Evolutionary conservation across 768 basidiomycete genomes (phyloP), one percentile per base, ranked within the genome.

Genomic region (Lactarius akahatsu): DNA sequence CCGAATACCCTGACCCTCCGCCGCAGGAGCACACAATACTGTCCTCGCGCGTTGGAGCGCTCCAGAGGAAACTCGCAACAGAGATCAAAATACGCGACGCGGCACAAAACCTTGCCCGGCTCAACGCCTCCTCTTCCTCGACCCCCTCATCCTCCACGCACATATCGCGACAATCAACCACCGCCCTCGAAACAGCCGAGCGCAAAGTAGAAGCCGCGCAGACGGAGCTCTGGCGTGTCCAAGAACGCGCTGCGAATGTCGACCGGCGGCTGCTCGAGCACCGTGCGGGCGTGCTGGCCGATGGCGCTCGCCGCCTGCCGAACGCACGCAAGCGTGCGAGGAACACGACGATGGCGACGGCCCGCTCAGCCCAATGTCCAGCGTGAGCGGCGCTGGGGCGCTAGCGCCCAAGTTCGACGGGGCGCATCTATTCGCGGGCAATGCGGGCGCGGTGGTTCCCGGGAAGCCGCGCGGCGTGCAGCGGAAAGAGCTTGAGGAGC

Each of bases 21-120:
- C 52, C 68, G 30, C 70, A 95, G 93, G 94, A 96, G 74, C 81
- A 93, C 68, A 83, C 87, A 74, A 76, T 86, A 54, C 83, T 95
- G 34, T 79, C 83, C 34, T 84, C 89, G 4, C 84, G 91, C 16
- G 78, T 88, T 13, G 82, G 79, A 41, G 88, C 89, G 28, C 81
- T 88, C 76, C 80, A 82, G 59, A 91, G 85, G 75, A 94, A 91
- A 73, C 82, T 96, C 62, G 79, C 83, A 2, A 82, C 92, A 40
- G 94, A 96, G 74, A 90, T 86, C 56, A 94, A 91, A 74, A 93
- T 96, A 38, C 91, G 94, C 28, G 92, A 95, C 70, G 93, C 93
- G 1, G 90, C 92, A 2, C 71, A 86, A 8, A 92, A 88, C 18
- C 82, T 95, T 4, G 82, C 88, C 61, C 86, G 83, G 76, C 81